Evolutionary conservation across 768 basidiomycete genomes (phyloP), one percentile per base, ranked within the genome.

Genomic region (Trametes elegans): DNA sequence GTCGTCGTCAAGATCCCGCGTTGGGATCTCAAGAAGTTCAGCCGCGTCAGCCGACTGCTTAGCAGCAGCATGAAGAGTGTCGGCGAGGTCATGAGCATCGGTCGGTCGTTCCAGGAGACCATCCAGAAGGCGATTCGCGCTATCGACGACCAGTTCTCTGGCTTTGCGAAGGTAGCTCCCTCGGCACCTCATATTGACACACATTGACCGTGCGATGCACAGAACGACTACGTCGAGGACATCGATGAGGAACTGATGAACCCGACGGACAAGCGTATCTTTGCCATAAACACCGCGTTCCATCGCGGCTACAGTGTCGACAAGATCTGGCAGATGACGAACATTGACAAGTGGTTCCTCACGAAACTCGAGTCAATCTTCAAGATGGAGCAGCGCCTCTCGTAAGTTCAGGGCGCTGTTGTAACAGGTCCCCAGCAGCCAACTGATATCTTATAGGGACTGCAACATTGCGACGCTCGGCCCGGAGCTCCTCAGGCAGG

Each of bases 11-110:
- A 99, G 78, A 97, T 99, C 65, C 96, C 96, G 51, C 88, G 96
- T 60, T 99, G 96, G 96, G 97, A 99, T 73, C 76, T 98, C 67
- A 95, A 95, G 73, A 99, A 99, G 80, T 99, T 99, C 76, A 93
- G 65, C 65, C 85, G 96, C 41, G 96, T 99, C 65, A 94, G 91
- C 69, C 83, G 88, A 55, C 78, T 90, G 35, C 76, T 99, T 44
- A 93, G 92, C 71, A 92, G 89, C 63, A 93, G 90, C 73, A 98
- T 99, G 96, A 98, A 98, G 81, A 93, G 90, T 64, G 96, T 99
- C 7, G 96, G 96, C 24, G 96, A 99, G 72, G 96, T 99, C 53
- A 99, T 99, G 97, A 93, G 91, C 62, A 98, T 99, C 62, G 96
- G 96, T 13, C 79, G 96, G 63, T 97, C 94, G 5, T 99, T 99